phyloP scores from a whole-genome alignment of 2,329 filamentous ascomycete genomes.

The Dactylonectria estremocensis region DNA sequence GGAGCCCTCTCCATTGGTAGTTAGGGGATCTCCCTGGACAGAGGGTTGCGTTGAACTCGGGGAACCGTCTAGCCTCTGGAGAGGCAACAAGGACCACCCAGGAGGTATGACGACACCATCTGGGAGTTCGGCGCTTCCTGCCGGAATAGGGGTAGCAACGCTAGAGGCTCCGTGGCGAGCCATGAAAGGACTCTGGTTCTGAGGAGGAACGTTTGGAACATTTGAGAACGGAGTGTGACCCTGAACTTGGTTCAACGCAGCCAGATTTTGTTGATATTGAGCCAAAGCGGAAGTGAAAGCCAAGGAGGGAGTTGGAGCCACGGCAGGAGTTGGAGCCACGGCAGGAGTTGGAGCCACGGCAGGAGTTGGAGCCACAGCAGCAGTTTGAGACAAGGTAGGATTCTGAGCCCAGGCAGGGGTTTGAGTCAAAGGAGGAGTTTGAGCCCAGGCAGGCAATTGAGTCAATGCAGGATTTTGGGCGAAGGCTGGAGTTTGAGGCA shows the following conservation, averaged over 20 bases:
- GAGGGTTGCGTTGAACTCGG: slow-evolving; percentile 42
- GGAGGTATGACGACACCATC: slow-evolving; percentile 75
- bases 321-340: slow-evolving; percentile 24
- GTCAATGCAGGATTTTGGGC: slow-evolving; percentile 24
- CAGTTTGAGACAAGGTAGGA: slow-evolving; percentile 12
- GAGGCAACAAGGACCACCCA: slow-evolving; percentile 76
- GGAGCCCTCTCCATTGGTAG: slow-evolving; percentile 33
- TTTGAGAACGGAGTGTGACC: slow-evolving; percentile 43
- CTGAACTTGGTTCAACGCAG: slow-evolving; percentile 36
- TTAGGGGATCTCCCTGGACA: slow-evolving; percentile 42
- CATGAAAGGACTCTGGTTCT: slow-evolving; percentile 59
- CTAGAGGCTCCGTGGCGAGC: slow-evolving; percentile 64
- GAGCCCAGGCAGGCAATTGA: slow-evolving; percentile 21
- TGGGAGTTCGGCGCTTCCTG: slow-evolving; percentile 74
- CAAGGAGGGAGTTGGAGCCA: slow-evolving; percentile 30
- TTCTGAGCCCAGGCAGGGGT: slow-evolving; percentile 24
- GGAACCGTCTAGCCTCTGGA: slow-evolving; percentile 67
- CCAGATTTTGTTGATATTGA: slow-evolving; percentile 34
- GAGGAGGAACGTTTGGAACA: slow-evolving; percentile 50
- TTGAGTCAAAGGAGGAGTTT: slow-evolving; percentile 19
- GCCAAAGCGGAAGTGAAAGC: slow-evolving; percentile 24
- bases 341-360: slow-evolving; percentile 28
- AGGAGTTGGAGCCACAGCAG: slow-evolving; percentile 7
- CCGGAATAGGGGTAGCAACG: slow-evolving; percentile 67
- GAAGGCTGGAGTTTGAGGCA: slow-evolving; percentile 28